A percentile compares a stretch with the other conserved stretches of the same genome.
Conservation (phyloP, 1,284 basidiomycete genomes). For the Wallemia mellicola region DNA sequence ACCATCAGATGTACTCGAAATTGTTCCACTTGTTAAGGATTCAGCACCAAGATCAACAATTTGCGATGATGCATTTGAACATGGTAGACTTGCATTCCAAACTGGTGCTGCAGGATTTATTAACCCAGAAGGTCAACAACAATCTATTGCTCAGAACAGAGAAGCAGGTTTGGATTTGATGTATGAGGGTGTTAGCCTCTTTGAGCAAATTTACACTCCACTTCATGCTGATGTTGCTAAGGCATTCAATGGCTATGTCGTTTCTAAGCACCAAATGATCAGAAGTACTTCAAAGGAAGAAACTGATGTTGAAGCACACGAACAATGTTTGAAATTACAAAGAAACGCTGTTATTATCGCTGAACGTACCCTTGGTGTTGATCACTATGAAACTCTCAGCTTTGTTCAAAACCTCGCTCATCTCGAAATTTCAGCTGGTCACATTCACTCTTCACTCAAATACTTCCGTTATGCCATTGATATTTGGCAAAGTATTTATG, state of each 20-base stretch:
- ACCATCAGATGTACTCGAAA: conserved; percentile 22
- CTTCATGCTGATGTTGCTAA: conserved; percentile 25
- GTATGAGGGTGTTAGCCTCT: conserved; percentile 23
- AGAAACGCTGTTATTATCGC: conserved; percentile 24
- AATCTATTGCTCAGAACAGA: conserved; percentile 11
- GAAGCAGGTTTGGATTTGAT: conserved; percentile 23
- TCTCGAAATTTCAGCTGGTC: conserved; percentile 16
- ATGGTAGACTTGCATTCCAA: conserved; percentile 21
- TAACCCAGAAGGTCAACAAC: not conserved
- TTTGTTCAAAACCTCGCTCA: conserved; percentile 27
- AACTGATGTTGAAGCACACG: conserved; percentile 15
- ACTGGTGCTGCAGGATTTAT: conserved; percentile 12
- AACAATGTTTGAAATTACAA: conserved; percentile 16
- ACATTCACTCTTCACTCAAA: conserved; percentile 18
- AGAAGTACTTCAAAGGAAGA: conserved; percentile 6
- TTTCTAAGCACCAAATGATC: conserved; percentile 18
- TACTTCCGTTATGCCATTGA: conserved; percentile 22
- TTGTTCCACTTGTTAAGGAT: conserved; percentile 23
- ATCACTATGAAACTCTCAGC: conserved; percentile 22
- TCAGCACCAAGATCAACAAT: conserved; percentile 20
- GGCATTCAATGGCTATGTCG: conserved; percentile 22
- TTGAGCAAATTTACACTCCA: conserved; percentile 25
- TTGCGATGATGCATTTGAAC: conserved; percentile 24
- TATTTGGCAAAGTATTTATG: conserved; percentile 23
- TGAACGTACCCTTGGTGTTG: conserved; percentile 24